These are phyloP conservation scores for Syncephalastrum contaminatum DNA, from an alignment of 371 early-diverging fungal genomes.

Conservation along the genomic window DNA sequence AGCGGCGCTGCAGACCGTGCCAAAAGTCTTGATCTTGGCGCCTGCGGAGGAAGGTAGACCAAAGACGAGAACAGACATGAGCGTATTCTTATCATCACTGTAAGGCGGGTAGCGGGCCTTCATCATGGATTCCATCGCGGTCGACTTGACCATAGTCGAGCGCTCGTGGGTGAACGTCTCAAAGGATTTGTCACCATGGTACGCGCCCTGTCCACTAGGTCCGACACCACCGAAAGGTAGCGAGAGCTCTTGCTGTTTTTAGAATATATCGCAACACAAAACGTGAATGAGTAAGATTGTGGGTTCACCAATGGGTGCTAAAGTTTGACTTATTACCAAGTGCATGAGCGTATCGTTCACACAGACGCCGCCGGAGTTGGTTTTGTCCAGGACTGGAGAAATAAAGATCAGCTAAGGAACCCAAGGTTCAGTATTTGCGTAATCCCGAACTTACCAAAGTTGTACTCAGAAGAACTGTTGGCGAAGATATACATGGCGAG, in stretches of 20 bases:
- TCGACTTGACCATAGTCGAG: conserved; percentile 53
- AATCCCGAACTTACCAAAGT: conserved; percentile 25
- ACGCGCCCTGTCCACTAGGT: conserved; percentile 76
- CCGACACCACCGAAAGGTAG: conserved; percentile 91
- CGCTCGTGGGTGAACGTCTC: conserved; percentile 71
- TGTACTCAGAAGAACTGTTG: conserved; percentile 32
- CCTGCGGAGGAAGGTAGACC: conserved; percentile 28
- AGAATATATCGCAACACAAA: too few species aligned
- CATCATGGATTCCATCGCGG: conserved; percentile 44
- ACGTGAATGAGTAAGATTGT: too few species aligned
- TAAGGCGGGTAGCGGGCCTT: conserved; percentile 54
- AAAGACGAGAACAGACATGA: conserved; percentile 26
- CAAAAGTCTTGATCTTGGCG: conserved; percentile 26
- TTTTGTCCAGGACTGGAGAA: conserved; percentile 41
- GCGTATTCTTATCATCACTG: conserved; percentile 30
- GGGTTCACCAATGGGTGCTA: too few species aligned
- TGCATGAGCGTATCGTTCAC: conserved; percentile 76
- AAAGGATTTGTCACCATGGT: conserved; percentile 80
- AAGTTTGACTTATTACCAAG: conserved; percentile 13
- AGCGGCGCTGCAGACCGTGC: conserved; percentile 24
- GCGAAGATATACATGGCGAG: conserved; percentile 70
- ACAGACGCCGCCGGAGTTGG: conserved; percentile 65
- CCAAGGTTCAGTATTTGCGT: not conserved
- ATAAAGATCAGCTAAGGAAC: not conserved
- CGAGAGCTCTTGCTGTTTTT: conserved; percentile 31